phyloP scores from a whole-genome alignment of 495 filamentous ascomycete genomes.

The Apiosordaria backusii region DNA sequence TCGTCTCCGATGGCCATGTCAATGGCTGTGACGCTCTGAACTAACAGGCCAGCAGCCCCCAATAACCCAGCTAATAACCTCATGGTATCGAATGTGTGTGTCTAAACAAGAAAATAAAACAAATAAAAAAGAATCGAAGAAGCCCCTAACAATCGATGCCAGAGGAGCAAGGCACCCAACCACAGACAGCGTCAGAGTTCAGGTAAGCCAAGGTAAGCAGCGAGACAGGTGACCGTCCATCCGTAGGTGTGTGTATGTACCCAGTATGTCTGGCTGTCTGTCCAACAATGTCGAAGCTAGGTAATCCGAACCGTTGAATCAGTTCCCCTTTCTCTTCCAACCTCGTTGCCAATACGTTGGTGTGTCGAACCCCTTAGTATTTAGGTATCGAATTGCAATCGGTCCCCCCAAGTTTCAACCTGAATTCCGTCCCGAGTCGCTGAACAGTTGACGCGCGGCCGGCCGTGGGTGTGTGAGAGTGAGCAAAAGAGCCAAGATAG shows the following conservation, averaged over 20 bases:
- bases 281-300: not conserved
- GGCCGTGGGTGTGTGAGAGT: not conserved
- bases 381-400: too few species aligned
- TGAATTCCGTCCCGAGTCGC: too few species aligned
- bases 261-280: not conserved
- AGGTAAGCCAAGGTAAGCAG: constrained; percentile 12
- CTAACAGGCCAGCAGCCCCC: constrained; percentile 25
- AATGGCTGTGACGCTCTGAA: constrained; percentile 25
- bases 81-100: constrained; percentile 21
- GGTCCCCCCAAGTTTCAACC: too few species aligned
- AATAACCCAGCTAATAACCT: constrained; percentile 16
- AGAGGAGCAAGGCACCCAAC: not conserved
- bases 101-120: constrained; percentile 8
- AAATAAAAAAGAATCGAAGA: constrained; percentile 19
- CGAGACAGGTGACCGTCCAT: constrained; percentile 8
- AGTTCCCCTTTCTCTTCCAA: not conserved
- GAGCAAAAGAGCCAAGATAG: not conserved
- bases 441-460: not conserved
- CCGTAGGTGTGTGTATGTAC: not conserved
- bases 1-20: constrained; percentile 27
- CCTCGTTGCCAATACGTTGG: too few species aligned
- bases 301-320: not conserved
- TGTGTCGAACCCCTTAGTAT: not conserved
- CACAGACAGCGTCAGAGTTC: not conserved
- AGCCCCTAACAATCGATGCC: not conserved